Conservation (phyloP, 108 stramenopile species). For the Poteriospumella lacustris region DNA sequence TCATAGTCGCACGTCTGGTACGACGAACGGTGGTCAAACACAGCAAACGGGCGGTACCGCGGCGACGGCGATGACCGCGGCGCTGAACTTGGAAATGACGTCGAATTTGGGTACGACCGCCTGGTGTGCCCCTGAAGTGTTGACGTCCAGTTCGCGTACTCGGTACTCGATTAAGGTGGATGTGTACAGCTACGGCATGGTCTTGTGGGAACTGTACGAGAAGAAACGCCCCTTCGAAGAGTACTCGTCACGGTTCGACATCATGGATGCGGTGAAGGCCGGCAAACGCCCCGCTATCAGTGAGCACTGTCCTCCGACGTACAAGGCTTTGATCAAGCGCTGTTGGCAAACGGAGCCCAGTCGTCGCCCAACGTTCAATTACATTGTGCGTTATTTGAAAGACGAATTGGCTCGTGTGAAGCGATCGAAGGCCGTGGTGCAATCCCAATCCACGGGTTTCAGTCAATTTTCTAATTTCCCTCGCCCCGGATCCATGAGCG, state of each 20-base stretch:
- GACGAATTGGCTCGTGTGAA: conserved; percentile 23
- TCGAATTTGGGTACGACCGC: conserved; percentile 45
- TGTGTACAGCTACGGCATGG: conserved; percentile 45
- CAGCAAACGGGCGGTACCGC: background rate
- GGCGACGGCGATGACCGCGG: too few species aligned
- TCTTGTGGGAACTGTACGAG: conserved; percentile 48
- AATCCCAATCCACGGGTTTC: too few species aligned
- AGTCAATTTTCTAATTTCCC: too few species aligned
- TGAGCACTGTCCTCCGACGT: conserved; percentile 16
- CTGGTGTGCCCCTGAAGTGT: conserved; percentile 43
- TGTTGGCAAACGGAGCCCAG: conserved; percentile 22
- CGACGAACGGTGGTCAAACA: background rate
- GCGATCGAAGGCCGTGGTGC: background rate
- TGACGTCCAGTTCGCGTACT: conserved; percentile 28
- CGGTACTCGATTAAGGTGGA: conserved; percentile 36
- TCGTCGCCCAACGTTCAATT: conserved; percentile 15
- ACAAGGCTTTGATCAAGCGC: conserved; percentile 15
- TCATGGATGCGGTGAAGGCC: conserved; percentile 39
- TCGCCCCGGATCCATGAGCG: too few species aligned
- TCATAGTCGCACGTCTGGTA: too few species aligned
- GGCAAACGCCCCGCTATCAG: conserved; percentile 9
- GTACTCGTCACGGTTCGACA: conserved; percentile 44
- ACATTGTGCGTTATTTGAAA: conserved; percentile 26
- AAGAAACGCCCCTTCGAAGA: conserved; percentile 44
- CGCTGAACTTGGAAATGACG: conserved; percentile 39